Evolutionary conservation across 2,329 filamentous ascomycete genomes (phyloP).

Genomic region (Geosmithia flava): DNA sequence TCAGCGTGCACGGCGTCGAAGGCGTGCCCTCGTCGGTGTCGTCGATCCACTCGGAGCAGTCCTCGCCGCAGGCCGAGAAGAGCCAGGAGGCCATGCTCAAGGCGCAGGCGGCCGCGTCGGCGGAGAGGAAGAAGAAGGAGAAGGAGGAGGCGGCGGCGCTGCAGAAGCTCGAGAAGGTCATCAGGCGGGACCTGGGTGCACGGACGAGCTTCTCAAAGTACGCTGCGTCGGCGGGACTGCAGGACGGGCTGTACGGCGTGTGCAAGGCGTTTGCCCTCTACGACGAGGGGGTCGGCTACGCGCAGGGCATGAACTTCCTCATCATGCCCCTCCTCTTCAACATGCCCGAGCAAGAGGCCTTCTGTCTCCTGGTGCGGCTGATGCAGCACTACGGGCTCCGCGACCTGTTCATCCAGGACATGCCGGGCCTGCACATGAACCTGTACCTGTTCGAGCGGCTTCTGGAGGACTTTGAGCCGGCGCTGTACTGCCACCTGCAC

Average conservation of each 20-base stretch:
- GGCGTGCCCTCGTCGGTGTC: conserved; percentile 67
- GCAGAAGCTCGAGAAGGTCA: conserved; percentile 79
- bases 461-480: conserved; percentile 86
- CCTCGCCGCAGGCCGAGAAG: conserved; percentile 47
- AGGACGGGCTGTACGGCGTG: conserved; percentile 87
- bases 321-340: conserved; percentile 96
- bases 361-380: conserved; percentile 79
- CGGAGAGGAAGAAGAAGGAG: conserved; percentile 63
- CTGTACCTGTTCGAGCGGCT: conserved; percentile 92
- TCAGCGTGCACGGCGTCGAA: conserved; percentile 48
- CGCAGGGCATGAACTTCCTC: conserved; percentile 98
- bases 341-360: conserved; percentile 96
- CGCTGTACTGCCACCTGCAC: conserved; percentile 86
- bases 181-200: conserved; percentile 80
- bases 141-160: conserved; percentile 66
- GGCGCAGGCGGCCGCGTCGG: conserved; percentile 48
- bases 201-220: conserved; percentile 96
- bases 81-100: conserved; percentile 52
- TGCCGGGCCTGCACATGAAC: conserved; percentile 88
- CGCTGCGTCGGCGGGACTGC: conserved; percentile 77
- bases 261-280: conserved; percentile 97
- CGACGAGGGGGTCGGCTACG: conserved; percentile 89
- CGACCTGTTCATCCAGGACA: conserved; percentile 88
- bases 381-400: conserved; percentile 96
- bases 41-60: conserved; percentile 64